These are phyloP conservation scores for Dioscorea zingiberensis DNA, from an alignment of 106 monocot genomes.

Conservation along the genomic window DNA sequence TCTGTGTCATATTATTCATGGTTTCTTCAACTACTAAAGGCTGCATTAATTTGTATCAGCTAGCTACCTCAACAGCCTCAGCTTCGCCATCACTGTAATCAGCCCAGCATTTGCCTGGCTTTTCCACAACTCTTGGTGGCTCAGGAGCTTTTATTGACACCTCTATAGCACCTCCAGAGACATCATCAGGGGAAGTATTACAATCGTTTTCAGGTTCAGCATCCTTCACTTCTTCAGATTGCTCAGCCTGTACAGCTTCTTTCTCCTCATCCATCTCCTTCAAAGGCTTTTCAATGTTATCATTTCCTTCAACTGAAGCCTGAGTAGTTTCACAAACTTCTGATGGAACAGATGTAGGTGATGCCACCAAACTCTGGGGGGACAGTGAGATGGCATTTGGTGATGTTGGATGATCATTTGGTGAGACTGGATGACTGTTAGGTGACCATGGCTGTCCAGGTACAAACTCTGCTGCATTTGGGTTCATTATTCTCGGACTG, in stretches of 20 bases:
- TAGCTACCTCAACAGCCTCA: constrained; percentile 43
- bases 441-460: constrained; percentile 66
- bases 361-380: constrained; percentile 7
- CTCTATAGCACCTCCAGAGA: constrained; percentile 7
- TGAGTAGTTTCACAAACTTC: constrained; percentile 21
- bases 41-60: constrained; percentile 3
- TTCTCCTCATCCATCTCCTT: constrained; percentile 6
- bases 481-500: constrained; percentile 61
- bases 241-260: constrained; percentile 7
- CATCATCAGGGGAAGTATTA: not conserved
- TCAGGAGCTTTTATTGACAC: constrained; percentile 8
- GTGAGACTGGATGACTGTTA: constrained; percentile 41
- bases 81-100: constrained; percentile 69
- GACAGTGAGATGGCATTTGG: constrained; percentile 25
- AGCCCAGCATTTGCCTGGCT: constrained; percentile 44
- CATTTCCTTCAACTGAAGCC: constrained; percentile 24
- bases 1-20: too few species aligned
- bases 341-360: constrained; percentile 24
- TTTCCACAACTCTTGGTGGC: constrained; percentile 9
- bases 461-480: constrained; percentile 82
- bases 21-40: too few species aligned
- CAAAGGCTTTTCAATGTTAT: not conserved
- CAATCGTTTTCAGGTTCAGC: constrained; percentile 11
- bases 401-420: constrained; percentile 19
- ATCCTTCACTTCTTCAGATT: constrained; percentile 7